Evolutionary conservation across 805 yeast species (phyloP).

Genomic region (Metschnikowia corniflorae): DNA sequence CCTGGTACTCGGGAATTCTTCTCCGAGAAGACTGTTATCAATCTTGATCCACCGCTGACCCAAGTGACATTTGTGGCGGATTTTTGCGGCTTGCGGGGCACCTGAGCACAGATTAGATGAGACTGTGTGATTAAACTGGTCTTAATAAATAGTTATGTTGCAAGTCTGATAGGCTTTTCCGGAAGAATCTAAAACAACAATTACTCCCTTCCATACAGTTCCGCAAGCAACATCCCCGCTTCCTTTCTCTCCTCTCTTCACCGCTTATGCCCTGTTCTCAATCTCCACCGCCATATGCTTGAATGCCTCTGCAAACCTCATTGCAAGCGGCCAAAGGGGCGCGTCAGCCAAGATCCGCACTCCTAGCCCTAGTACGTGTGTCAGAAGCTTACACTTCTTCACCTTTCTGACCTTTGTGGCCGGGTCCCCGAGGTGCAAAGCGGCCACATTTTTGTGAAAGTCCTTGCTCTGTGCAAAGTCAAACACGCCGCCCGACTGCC

Average conservation of each 20-base stretch:
- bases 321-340: conserved; percentile 81
- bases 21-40: no score
- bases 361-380: conserved; percentile 62
- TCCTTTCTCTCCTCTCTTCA: neutral
- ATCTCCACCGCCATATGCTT: conserved; percentile 46
- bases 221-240: no score
- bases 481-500: conserved; percentile 57
- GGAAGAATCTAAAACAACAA: no score
- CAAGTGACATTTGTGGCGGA: no score
- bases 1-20: no score
- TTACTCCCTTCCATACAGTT: no score
- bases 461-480: conserved; percentile 27
- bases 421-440: neutral
- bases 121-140: no score
- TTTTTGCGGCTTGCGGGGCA: no score
- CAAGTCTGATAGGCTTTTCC: no score
- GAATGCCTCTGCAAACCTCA: conserved; percentile 75
- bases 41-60: no score
- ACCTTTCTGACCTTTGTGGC: conserved; percentile 15
- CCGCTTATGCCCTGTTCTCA: neutral
- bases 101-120: no score
- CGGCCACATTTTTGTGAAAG: conserved; percentile 13
- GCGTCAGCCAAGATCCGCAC: conserved; percentile 78
- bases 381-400: conserved; percentile 47
- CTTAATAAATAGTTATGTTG: no score